A percentile compares a stretch with the other conserved stretches of the same genome.
These are phyloP conservation scores for Picea mariana DNA, from an alignment of 83 land plant genomes.

Conservation along the genomic window DNA sequence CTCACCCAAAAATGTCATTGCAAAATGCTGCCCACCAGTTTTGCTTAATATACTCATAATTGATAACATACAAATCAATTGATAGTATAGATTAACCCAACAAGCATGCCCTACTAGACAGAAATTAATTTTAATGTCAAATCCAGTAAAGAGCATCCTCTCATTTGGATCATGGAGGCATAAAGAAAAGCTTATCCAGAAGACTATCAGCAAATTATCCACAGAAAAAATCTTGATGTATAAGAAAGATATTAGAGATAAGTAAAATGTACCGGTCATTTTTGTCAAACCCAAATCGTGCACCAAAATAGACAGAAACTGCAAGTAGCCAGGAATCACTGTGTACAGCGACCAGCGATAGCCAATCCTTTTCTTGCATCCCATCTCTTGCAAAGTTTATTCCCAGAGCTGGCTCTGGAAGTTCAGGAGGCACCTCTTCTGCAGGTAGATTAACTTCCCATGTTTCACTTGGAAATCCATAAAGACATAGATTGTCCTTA, in stretches of 20 bases:
- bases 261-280: conserved; percentile 43
- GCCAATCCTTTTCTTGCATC: conserved; percentile 73
- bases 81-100: no score
- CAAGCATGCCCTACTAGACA: neutral
- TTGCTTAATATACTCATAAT: no score
- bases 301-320: conserved; percentile 67
- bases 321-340: conserved; percentile 68
- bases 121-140: neutral
- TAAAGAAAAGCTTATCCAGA: neutral
- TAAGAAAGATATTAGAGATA: neutral
- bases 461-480: conserved; percentile 57
- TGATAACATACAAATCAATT: no score
- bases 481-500: conserved; percentile 70
- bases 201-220: neutral
- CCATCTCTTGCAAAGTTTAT: conserved; percentile 75
- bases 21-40: no score
- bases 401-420: conserved; percentile 70
- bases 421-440: conserved; percentile 73
- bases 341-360: conserved; percentile 68
- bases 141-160: neutral
- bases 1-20: no score
- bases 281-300: conserved; percentile 71
- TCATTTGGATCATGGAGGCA: neutral
- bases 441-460: conserved; percentile 78
- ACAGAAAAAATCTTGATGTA: neutral